These are phyloP conservation scores for Pythium utonaiense DNA, from an alignment of 352 stramenopile genomes.

Conservation along the genomic window DNA sequence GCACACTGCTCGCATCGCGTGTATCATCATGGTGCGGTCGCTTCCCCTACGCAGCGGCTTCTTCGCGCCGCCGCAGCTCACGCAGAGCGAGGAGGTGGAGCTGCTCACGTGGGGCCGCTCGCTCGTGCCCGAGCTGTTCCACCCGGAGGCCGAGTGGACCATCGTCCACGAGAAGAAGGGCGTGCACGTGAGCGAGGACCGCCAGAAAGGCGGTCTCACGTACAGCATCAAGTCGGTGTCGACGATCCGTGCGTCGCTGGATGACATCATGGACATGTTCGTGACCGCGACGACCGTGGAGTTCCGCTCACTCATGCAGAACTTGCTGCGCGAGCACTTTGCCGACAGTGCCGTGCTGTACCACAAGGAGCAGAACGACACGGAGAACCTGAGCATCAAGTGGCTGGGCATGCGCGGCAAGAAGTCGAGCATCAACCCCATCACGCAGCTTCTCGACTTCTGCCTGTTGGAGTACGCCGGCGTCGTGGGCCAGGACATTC, in stretches of 20 bases:
- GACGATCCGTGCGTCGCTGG: constrained; percentile 52
- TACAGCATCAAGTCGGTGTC: constrained; percentile 71
- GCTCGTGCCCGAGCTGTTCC: constrained; percentile 62
- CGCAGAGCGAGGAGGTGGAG: constrained; percentile 59
- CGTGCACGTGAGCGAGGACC: constrained; percentile 68
- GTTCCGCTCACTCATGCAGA: constrained; percentile 69
- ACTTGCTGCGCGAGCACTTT: constrained; percentile 72
- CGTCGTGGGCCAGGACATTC: constrained; percentile 47
- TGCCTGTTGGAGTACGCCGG: constrained; percentile 78
- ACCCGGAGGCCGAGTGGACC: constrained; percentile 76
- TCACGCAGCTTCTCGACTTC: constrained; percentile 53
- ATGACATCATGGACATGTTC: constrained; percentile 83
- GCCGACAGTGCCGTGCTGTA: constrained; percentile 68
- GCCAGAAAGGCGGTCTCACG: constrained; percentile 75
- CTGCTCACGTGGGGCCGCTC: constrained; percentile 71
- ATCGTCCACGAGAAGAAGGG: constrained; percentile 68
- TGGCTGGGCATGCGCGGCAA: constrained; percentile 70
- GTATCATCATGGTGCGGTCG: constrained; percentile 84
- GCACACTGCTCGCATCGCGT: no score
- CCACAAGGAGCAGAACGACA: constrained; percentile 71
- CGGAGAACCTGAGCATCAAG: constrained; percentile 77
- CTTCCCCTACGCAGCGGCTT: constrained; percentile 75
- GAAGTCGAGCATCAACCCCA: constrained; percentile 47
- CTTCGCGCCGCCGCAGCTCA: constrained; percentile 63
- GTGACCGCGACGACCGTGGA: constrained; percentile 47